phyloP scores from a whole-genome alignment of 495 filamentous ascomycete species.

The Tuber umbilicatum region DNA sequence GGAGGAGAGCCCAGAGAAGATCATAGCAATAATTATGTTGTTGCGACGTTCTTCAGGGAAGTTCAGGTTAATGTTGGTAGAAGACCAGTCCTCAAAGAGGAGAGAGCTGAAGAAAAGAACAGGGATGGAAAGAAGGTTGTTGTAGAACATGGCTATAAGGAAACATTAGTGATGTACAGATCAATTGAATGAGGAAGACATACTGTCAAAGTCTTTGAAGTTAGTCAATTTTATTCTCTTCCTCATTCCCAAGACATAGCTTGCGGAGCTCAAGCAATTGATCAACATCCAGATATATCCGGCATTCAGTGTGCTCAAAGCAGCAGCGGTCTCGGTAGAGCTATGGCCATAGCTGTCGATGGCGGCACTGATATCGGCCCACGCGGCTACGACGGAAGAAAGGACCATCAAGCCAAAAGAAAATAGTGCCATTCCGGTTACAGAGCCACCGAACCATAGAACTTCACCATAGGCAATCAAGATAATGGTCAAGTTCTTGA shows the following conservation, averaged over 20 bases:
- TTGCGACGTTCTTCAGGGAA: constrained; percentile 75
- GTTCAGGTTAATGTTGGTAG: constrained; percentile 73
- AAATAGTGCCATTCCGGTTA: constrained; percentile 78
- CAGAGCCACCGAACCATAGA: constrained; percentile 95
- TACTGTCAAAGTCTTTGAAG: constrained; percentile 99
- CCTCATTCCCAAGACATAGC: constrained; percentile 87
- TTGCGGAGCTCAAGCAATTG: constrained; percentile 92
- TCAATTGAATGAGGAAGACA: constrained; percentile 43
- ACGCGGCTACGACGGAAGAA: constrained; percentile 89
- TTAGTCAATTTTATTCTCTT: constrained; percentile 99
- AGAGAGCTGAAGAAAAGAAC: constrained; percentile 78
- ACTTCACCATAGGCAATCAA: constrained; percentile 98
- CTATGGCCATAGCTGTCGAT: constrained; percentile 55
- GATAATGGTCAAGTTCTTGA: constrained; percentile 99
- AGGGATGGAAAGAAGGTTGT: constrained; percentile 96
- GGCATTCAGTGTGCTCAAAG: constrained; percentile 83
- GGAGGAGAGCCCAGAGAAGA: constrained; percentile 85
- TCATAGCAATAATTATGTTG: constrained; percentile 74
- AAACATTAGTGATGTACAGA: constrained; percentile 40
- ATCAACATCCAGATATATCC: constrained; percentile 98
- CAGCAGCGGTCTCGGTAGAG: constrained; percentile 57
- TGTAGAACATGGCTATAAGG: constrained; percentile 92
- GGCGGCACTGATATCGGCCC: constrained; percentile 94
- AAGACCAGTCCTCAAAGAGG: constrained; percentile 85
- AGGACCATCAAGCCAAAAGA: constrained; percentile 98